phyloP scores from a whole-genome alignment of 1,139 yeast species.

The Hemisphaericaspora subhashii region DNA sequence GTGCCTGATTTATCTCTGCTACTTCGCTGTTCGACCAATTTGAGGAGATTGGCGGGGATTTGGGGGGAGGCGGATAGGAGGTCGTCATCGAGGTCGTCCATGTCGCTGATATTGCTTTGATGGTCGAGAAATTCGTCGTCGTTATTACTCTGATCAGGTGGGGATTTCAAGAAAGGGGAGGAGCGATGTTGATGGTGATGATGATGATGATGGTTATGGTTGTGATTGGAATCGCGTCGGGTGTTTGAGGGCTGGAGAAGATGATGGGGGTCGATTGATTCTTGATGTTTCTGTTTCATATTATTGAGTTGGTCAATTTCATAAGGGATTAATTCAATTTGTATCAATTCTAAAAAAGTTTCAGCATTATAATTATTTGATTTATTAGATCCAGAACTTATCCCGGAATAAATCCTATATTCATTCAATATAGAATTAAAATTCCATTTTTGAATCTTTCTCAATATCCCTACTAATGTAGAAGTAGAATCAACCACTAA shows the following conservation, averaged over 20 bases:
- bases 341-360: constrained; percentile 72
- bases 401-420: constrained; percentile 64
- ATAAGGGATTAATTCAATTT: constrained; percentile 50
- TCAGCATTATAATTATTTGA: constrained; percentile 75
- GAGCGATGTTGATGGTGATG: no score
- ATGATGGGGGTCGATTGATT: constrained; percentile 11
- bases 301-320: constrained; percentile 34
- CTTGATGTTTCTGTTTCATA: constrained; percentile 9
- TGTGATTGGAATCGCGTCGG: constrained; percentile 1
- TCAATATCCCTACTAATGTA: constrained; percentile 73
- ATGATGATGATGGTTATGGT: neutral
- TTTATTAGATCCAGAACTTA: constrained; percentile 40
- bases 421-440: constrained; percentile 82
- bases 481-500: constrained; percentile 79
- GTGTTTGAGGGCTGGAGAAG: constrained; percentile 4
- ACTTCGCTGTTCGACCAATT: constrained; percentile 51
- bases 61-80: constrained; percentile 65
- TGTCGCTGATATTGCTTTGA: constrained; percentile 29
- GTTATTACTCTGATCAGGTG: no score
- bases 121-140: constrained; percentile 22
- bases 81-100: constrained; percentile 51
- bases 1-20: constrained; percentile 30
- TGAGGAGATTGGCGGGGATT: constrained; percentile 59
- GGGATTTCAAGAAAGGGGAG: no score
- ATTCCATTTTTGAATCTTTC: constrained; percentile 88